These are phyloP conservation scores for Chaetoceros tenuissimus DNA, from an alignment of 108 stramenopile species.

Conservation along the genomic window DNA sequence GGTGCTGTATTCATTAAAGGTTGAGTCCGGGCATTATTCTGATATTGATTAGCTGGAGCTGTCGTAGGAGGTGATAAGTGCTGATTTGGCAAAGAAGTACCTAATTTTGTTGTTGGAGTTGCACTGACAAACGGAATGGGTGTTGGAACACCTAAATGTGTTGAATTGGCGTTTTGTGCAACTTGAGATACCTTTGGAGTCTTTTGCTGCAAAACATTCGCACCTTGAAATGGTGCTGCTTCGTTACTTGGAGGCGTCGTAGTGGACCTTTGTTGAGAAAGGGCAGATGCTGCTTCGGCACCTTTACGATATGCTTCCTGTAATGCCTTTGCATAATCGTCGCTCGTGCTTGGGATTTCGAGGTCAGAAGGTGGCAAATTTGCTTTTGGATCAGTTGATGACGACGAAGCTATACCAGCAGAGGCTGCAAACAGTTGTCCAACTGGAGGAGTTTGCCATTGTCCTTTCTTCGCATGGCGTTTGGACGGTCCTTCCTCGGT, in stretches of 20 bases:
- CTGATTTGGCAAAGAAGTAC: neutral
- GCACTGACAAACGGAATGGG: neutral
- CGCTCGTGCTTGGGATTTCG: constrained; percentile 39
- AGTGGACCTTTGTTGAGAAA: neutral
- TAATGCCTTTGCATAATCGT: constrained; percentile 74
- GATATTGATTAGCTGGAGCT: too few relatives aligned
- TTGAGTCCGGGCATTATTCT: too few relatives aligned
- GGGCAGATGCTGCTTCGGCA: constrained; percentile 50
- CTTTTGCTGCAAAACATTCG: neutral
- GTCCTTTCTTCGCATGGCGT: constrained; percentile 68
- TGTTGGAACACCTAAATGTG: neutral
- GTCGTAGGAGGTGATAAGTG: neutral
- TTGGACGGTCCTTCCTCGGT: constrained; percentile 23
- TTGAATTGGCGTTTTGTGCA: neutral
- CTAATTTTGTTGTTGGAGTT: neutral
- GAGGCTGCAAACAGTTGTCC: constrained; percentile 38
- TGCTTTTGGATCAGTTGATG: neutral
- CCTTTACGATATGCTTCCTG: constrained; percentile 78
- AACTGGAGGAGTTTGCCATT: constrained; percentile 81
- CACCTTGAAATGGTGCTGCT: neutral
- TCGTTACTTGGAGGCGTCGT: neutral
- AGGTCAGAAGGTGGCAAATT: neutral
- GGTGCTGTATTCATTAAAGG: too few relatives aligned
- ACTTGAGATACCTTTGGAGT: neutral
- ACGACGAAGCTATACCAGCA: constrained; percentile 3